phyloP scores from a whole-genome alignment of 805 yeast genomes.

The Candida manassasensis region DNA sequence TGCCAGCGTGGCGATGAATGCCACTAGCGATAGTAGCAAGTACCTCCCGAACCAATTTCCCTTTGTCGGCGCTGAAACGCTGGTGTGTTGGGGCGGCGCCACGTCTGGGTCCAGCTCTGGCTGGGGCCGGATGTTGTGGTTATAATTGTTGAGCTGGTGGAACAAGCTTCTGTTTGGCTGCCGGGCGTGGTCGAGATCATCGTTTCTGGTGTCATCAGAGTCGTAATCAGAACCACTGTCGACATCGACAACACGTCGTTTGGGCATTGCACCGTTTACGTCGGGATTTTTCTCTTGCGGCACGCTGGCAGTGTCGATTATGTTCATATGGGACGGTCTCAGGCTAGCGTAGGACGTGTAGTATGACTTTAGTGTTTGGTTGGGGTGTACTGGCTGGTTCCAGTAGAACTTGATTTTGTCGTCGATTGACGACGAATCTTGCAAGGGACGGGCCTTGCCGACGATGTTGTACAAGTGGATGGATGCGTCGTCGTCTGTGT shows the following conservation, averaged over 20 bases:
- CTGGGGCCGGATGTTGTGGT: slow-evolving; percentile 5
- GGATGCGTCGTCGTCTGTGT: slow-evolving; percentile 40
- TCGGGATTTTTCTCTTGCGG: too few relatives aligned
- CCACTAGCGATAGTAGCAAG: not conserved
- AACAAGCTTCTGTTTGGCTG: slow-evolving; percentile 10
- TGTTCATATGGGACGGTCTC: slow-evolving; percentile 2
- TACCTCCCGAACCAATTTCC: not conserved
- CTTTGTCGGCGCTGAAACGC: too few relatives aligned
- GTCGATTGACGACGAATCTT: slow-evolving; percentile 5
- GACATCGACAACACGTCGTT: too few relatives aligned
- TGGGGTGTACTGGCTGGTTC: slow-evolving; percentile 8
- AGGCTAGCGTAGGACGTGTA: not conserved
- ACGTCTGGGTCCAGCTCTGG: too few relatives aligned
- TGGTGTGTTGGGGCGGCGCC: too few relatives aligned
- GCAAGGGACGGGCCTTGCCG: slow-evolving; percentile 35
- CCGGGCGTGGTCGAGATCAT: not conserved
- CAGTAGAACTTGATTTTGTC: slow-evolving; percentile 1
- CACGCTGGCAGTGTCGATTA: too few relatives aligned
- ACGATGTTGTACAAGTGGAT: slow-evolving; percentile 34
- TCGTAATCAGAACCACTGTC: slow-evolving; percentile 3
- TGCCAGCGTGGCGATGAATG: not conserved
- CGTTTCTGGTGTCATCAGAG: slow-evolving; percentile 4
- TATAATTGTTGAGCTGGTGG: slow-evolving; percentile 9
- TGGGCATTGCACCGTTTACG: too few relatives aligned
- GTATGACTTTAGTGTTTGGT: slow-evolving; percentile 2